Evolutionary conservation across 2,329 filamentous ascomycete genomes (phyloP), one percentile per base, ranked within the genome.

Genomic region (Colletotrichum tamarilloi): DNA sequence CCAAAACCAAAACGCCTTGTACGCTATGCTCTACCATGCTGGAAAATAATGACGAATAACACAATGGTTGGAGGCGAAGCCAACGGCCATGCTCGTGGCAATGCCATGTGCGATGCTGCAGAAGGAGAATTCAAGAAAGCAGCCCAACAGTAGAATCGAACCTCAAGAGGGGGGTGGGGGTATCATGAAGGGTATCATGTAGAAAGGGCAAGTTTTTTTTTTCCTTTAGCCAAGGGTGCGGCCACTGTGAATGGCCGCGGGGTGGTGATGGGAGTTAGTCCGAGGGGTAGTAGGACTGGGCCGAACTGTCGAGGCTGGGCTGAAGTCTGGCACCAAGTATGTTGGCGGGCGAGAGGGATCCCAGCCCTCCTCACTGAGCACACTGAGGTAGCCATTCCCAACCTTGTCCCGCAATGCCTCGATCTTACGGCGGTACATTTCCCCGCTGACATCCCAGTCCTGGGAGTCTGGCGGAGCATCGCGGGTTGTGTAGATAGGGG

Each of bases 391-490:
- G 49, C 92, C 93, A 77, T 92, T 94, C 38, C 95, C 95, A 76
- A 98, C 92, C 78, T 96, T 94, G 78, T 93, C 93, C 74, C 95
- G 92, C 67, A 98, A 85, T 3, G 93, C 92, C 82, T 98, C 95
- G 67, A 98, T 93, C 82, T 97, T 97, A 81, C 94, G 94, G 70
- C 93, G 91, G 82, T 98, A 98, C 8, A 94, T 86, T 78, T 97
- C 94, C 67, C 93, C 93, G 72, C 90, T 90, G 56, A 90, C 84
- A 73, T 91, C 91, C 89, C 92, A 94, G 72, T 93, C 88, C 58
- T 87, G 84, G 5, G 84, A 76, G 56, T 80, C 76, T 28, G 80
- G 75, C 5, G 80, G 77, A 24, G 77, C 76, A 16, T 82, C 81
- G 5, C 79, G 77, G 19, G 80, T 79, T 4, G 79, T 68, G 52